Percentiles rank a stretch among this genome's conserved stretches.
These are phyloP conservation scores for Sisymbrium altissimum DNA, from an alignment of 345 rosid genomes.

Conservation along the genomic window DNA sequence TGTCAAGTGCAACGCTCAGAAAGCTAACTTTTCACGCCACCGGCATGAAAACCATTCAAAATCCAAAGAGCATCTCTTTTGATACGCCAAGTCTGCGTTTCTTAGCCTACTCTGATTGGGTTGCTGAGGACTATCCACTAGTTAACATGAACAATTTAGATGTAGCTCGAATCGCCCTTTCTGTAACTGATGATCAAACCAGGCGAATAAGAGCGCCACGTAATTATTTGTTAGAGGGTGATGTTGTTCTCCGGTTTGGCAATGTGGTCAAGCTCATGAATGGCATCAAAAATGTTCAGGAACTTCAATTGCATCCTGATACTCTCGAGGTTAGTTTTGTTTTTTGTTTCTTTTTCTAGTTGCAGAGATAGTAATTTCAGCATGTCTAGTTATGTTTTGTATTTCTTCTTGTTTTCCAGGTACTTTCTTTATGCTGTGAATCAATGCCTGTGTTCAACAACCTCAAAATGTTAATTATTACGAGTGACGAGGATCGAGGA, in stretches of 20 bases:
- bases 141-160: background rate
- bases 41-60: background rate
- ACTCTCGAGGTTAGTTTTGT: constrained; percentile 6
- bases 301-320: constrained; percentile 1
- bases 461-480: background rate
- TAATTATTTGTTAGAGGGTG: background rate
- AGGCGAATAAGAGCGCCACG: background rate
- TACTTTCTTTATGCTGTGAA: constrained; percentile 16
- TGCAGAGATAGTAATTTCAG: background rate
- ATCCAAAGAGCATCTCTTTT: constrained; percentile 15
- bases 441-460: constrained; percentile 19
- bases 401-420: background rate
- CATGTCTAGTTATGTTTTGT: background rate
- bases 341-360: background rate
- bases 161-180: background rate
- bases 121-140: constrained; percentile 15
- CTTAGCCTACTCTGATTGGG: constrained; percentile 2
- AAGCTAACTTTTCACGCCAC: background rate
- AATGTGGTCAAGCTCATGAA: constrained; percentile 22
- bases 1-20: background rate
- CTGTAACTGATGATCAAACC: background rate
- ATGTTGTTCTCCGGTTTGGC: background rate
- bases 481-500: constrained; percentile 6
- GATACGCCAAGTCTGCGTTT: constrained; percentile 5
- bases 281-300: constrained; percentile 1